Evolutionary conservation across 495 filamentous ascomycete species (phyloP).

Genomic region (Chaetomium fimeti): DNA sequence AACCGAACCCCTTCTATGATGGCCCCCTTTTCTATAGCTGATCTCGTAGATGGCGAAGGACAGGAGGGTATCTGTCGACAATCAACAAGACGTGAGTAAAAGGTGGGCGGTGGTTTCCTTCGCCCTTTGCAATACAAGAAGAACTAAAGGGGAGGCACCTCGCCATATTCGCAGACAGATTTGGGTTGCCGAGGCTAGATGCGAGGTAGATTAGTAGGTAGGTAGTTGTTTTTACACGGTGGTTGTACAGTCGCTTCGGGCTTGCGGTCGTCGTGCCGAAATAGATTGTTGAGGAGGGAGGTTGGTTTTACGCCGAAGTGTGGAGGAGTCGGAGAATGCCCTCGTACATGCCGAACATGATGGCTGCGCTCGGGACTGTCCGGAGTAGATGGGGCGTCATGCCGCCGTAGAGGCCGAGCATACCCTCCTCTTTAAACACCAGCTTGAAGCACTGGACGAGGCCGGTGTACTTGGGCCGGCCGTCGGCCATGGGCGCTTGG

Average conservation of each 20-base stretch:
- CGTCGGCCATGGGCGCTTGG: slow-evolving; percentile 72
- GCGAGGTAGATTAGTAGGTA: slow-evolving; percentile 3
- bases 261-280: not conserved
- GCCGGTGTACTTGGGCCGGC: slow-evolving; percentile 76
- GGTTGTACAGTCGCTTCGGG: slow-evolving; percentile 10
- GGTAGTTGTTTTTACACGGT: slow-evolving; percentile 6
- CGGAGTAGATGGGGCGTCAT: slow-evolving; percentile 82
- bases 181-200: not conserved
- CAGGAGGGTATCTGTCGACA: slow-evolving; percentile 13
- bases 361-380: slow-evolving; percentile 82
- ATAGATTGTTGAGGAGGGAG: not conserved
- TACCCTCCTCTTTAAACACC: slow-evolving; percentile 80
- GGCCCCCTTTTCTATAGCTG: slow-evolving; percentile 12
- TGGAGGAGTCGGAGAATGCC: slow-evolving; percentile 63
- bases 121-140: not conserved
- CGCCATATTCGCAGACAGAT: not conserved
- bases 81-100: not conserved
- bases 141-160: not conserved
- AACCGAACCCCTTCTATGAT: slow-evolving; percentile 15
- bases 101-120: not conserved
- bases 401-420: slow-evolving; percentile 78
- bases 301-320: slow-evolving; percentile 22
- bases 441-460: slow-evolving; percentile 77
- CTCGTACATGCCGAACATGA: slow-evolving; percentile 93
- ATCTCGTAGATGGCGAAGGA: slow-evolving; percentile 8